Base-by-base conservation (phyloP, 805 yeast species). In the Nakazawaea ishiwadae region DNA sequence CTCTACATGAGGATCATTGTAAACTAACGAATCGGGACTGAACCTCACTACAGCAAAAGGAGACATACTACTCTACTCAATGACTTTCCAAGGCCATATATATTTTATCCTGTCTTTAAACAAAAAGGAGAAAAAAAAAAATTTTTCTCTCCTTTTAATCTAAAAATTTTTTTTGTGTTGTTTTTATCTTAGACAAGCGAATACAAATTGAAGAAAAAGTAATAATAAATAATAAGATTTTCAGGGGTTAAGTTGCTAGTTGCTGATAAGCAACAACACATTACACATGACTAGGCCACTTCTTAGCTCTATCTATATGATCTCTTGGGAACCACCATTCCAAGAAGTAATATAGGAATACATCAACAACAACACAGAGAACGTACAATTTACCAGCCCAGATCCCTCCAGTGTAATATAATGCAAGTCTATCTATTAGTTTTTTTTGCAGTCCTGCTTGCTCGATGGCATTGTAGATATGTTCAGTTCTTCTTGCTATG, bases 361-460 rank as follows among this genome's bases (percentile, higher is more conserved):
- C 72, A 62, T 93, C 98, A 3, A 87, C 87, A 18, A 89, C 78
- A 16, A 81, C 81, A 55, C 95, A 84, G 23, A 93, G 58, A 0
- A 84, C 83, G 58, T 81, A 90, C 42, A 93, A 68, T 48, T 81
- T 78, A 1, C 96, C 96, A 1, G 96, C 95, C 78, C 95, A 83
- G 0, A 81, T 72, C 0, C 90, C 90, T 54, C 88, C 77, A 33
- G 71, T 69, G 55, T 84, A 82, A 51, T 80, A 81, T 40, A 79
- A 75, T 45, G 69, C 71, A 27, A 91, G 60, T 50, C 91, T 70
- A 21, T 68, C 70, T 6, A 81, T 50, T 46, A 63, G 35, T 75
- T 68, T n/a, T 64, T 44, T 14, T 65, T 60, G 1, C 11, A 8
- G 51, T 35, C 16, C 51, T 40, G 6, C 49, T 49, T n/a, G 49